A percentile compares a stretch with the other conserved stretches of the same genome.
These are phyloP conservation scores for Casuarina cunninghamiana DNA, from an alignment of 306 rosid genomes.

Conservation along the genomic window DNA sequence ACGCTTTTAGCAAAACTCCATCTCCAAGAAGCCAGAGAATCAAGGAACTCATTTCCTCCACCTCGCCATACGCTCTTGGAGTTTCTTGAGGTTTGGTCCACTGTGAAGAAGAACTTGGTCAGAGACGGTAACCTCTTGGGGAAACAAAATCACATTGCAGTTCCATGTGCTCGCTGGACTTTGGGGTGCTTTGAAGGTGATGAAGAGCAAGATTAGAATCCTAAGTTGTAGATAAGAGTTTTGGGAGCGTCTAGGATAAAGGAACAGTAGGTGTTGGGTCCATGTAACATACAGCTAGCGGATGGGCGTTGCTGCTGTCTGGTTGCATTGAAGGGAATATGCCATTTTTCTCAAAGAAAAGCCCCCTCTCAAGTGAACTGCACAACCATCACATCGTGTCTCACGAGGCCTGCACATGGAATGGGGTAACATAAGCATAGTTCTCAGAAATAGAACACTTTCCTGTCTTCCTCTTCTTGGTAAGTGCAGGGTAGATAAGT, in stretches of 20 bases:
- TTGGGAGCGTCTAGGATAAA: conserved; percentile 21
- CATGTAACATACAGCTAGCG: conserved; percentile 16
- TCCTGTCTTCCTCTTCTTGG: no score
- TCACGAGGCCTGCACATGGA: no score
- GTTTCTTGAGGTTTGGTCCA: conserved; percentile 14
- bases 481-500: no score
- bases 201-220: conserved; percentile 42
- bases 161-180: conserved; percentile 26
- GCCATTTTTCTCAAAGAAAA: background rate
- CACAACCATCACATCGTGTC: no score
- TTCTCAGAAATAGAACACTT: no score
- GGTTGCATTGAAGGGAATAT: conserved; percentile 27
- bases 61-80: conserved; percentile 33
- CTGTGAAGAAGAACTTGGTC: conserved; percentile 23
- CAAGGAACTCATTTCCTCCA: conserved; percentile 39
- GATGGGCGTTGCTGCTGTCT: conserved; percentile 37
- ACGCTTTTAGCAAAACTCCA: conserved; percentile 58
- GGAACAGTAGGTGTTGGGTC: conserved; percentile 20
- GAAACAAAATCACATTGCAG: conserved; percentile 35
- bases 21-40: conserved; percentile 55
- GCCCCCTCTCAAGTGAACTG: no score
- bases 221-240: conserved; percentile 49
- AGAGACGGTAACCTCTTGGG: conserved; percentile 26
- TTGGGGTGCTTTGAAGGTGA: conserved; percentile 23
- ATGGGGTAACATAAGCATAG: no score